Base-by-base conservation (phyloP, 2,329 filamentous ascomycete genomes). In the Penicillium sp. region DNA sequence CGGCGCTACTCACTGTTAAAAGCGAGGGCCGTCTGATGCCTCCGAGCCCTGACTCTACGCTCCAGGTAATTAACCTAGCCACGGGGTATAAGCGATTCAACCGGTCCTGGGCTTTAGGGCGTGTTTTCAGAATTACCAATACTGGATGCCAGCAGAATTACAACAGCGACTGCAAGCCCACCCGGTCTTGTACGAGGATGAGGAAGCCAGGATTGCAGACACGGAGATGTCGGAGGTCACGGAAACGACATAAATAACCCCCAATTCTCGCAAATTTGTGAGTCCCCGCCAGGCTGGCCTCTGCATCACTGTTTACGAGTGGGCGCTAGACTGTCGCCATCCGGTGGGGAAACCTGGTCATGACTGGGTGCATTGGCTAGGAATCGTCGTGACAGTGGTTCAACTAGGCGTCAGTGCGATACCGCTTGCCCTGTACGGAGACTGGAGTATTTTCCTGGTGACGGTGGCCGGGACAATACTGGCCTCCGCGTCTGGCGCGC, bases 51-150 rank as follows among this genome's bases (percentile, higher is more conserved):
- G 76, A 50, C 72, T 78, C 60, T 66, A 31, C 49, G 4, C 57
- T 54, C 45, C 54, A 45, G 6, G 69, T 79, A 18, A 72, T 78
- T 47, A 76, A 77, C 55, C 63, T 61, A 6, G 60, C 66, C 20
- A 74, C 61, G 16, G 73, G 76, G 1, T 74, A 75, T 55, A 62
- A 64, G 5, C 68, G 75, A 1, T 65, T 70, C 3, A 80, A 79
- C 51, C 65, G 66, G 13, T 71, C 64, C 20, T 81, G 77, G 77
- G 64, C 79, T 5, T 61, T 81, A 10, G 77, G 76, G 0, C 67
- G 78, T 0, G 66, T 80, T 57, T 79, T 7, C 66, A 77, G 26
- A 77, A 80, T 59, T 74, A 71, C 34, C 72, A 78, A 62, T 55
- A 47, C 34, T 74, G 69, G 69, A 65, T 48, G 45, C 45, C 45